Conservation (phyloP, 257 asterid genomes). For the Solanum pinnatisectum region DNA sequence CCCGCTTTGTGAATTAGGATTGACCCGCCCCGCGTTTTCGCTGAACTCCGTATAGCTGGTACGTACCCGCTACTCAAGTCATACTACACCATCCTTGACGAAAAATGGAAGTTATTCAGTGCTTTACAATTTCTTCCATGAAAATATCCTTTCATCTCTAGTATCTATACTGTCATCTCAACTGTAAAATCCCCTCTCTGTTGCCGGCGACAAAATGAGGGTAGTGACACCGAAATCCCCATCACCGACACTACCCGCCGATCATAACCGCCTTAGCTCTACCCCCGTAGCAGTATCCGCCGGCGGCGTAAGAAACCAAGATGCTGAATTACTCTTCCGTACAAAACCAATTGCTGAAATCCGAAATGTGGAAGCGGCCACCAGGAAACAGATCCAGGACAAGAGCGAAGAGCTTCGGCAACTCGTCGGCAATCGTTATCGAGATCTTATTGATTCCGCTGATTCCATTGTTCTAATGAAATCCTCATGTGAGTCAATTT, state of each 20-base stretch:
- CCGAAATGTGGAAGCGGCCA: constrained; percentile 71
- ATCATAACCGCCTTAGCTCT: constrained; percentile 4
- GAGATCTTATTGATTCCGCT: constrained; percentile 97
- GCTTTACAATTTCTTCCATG: neutral
- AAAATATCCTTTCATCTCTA: neutral
- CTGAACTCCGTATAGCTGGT: neutral
- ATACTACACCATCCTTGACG: neutral
- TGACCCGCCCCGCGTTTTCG: neutral
- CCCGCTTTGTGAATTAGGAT: neutral
- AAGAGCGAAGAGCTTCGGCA: constrained; percentile 96
- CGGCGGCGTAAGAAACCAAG: constrained; percentile 55
- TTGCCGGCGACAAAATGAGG: constrained; percentile 11
- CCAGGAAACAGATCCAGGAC: constrained; percentile 87
- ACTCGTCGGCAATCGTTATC: constrained; percentile 83
- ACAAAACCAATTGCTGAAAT: constrained; percentile 83
- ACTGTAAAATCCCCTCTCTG: neutral
- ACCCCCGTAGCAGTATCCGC: constrained; percentile 13
- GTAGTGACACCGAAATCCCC: constrained; percentile 1
- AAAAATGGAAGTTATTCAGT: neutral
- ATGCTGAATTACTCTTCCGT: constrained; percentile 86
- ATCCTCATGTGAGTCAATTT: constrained; percentile 75
- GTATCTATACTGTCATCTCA: neutral
- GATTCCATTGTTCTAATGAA: constrained; percentile 91
- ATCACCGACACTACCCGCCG: neutral
- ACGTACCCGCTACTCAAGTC: neutral